Percentiles rank a stretch among this genome's conserved stretches.
Conservation (phyloP, 176 grass and related monocot species). For the Aegilops longissima region DNA sequence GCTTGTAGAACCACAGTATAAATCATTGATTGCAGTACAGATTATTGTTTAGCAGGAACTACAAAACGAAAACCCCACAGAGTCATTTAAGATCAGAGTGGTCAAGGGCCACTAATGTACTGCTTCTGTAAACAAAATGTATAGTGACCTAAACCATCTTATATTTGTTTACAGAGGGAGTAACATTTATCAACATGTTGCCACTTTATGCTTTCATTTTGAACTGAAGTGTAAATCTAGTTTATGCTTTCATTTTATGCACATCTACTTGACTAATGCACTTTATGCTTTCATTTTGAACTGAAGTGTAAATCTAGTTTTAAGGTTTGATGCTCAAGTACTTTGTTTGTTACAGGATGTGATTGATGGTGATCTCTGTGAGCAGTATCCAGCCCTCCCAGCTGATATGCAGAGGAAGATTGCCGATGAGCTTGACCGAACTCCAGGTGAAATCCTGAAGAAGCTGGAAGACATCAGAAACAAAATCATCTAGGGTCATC, state of each 20-base stretch:
- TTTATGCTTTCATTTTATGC: neutral
- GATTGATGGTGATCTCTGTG: constrained; percentile 95
- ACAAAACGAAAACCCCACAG: neutral
- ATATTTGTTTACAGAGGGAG: too few species aligned
- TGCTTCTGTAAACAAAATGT: neutral
- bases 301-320: constrained; percentile 8
- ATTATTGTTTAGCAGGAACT: constrained; percentile 3
- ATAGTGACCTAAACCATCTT: too few species aligned
- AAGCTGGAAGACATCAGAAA: constrained; percentile 99
- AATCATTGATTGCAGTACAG: neutral
- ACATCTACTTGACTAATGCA: too few species aligned
- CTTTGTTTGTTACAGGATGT: constrained; percentile 70
- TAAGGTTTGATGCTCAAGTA: neutral
- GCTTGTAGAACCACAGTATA: neutral
- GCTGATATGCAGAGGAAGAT: constrained; percentile 98
- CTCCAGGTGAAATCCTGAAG: constrained; percentile 93
- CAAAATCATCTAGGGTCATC: constrained; percentile 66
- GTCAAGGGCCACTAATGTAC: neutral
- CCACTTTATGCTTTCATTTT: neutral
- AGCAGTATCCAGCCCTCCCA: constrained; percentile 94
- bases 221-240: constrained; percentile 3
- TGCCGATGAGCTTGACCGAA: constrained; percentile 88
- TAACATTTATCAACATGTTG: neutral
- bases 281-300: neutral
- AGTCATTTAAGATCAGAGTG: neutral